phyloP scores from a whole-genome alignment of 2,329 filamentous ascomycete species.

The Penicillium sp. region DNA sequence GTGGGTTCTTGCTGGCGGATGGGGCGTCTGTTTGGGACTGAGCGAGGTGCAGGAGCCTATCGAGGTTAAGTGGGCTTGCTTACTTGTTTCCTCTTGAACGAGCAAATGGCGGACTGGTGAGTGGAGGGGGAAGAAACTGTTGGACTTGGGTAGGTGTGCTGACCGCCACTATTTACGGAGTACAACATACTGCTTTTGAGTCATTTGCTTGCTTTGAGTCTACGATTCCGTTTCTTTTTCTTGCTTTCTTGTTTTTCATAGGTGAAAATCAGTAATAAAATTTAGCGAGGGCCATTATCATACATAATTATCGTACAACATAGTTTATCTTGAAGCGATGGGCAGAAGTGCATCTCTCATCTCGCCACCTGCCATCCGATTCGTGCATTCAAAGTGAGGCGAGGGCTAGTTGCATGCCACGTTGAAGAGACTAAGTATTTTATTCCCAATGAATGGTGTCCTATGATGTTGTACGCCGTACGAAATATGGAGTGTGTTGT shows the following conservation, averaged over 20 bases:
- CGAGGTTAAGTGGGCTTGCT: slow-evolving; percentile 1
- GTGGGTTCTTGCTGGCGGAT: slow-evolving; percentile 13
- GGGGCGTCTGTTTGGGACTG: slow-evolving; percentile 6
- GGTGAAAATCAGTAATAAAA: not conserved
- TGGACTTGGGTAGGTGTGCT: slow-evolving; percentile 17
- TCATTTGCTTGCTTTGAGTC: not conserved
- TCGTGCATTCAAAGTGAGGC: slow-evolving; percentile 2
- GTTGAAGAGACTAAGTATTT: not conserved
- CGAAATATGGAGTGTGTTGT: not conserved
- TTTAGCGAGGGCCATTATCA: not conserved
- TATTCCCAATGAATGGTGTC: not conserved
- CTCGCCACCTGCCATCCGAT: slow-evolving; percentile 1
- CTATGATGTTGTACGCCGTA: not conserved
- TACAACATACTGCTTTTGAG: not conserved
- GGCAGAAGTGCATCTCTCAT: slow-evolving; percentile 3
- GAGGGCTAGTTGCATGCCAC: slow-evolving; percentile 2
- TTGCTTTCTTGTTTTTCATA: not conserved
- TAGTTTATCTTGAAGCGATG: too few relatives aligned
- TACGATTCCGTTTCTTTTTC: not conserved
- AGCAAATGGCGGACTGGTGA: slow-evolving; percentile 14
- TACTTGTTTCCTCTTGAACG: slow-evolving; percentile 1
- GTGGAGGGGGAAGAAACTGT: not conserved
- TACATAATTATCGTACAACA: not conserved
- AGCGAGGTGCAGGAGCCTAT: slow-evolving; percentile 8
- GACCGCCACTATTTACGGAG: slow-evolving; percentile 20